Evolutionary conservation across 169 alveolate species (phyloP).

Genomic region (Plasmodium ovale): DNA sequence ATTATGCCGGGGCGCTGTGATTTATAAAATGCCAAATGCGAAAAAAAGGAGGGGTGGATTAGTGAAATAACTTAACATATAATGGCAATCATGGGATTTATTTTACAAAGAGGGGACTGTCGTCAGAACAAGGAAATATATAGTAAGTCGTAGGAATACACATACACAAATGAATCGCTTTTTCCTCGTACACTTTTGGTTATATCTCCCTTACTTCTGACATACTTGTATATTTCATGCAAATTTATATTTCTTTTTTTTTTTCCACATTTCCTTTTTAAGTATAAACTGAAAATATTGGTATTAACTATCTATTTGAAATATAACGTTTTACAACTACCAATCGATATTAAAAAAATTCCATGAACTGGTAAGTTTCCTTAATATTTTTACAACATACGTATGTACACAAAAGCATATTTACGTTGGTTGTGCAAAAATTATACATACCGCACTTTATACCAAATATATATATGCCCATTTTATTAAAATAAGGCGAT

Average conservation of each 20-base stretch:
- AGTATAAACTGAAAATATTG: not conserved
- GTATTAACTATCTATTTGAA: constrained; percentile 15
- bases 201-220: too few species aligned
- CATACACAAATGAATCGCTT: too few species aligned
- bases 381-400: not conserved
- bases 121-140: too few species aligned
- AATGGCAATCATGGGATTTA: too few species aligned
- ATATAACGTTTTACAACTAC: constrained; percentile 13
- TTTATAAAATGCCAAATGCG: not conserved
- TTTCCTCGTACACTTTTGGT: too few species aligned
- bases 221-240: too few species aligned
- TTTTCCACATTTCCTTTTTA: not conserved
- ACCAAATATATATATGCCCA: not conserved
- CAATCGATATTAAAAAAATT: constrained; percentile 3
- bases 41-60: too few species aligned
- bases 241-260: not conserved
- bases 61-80: too few species aligned
- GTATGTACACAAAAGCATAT: not conserved
- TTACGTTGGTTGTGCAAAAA: not conserved
- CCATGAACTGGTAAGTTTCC: not conserved
- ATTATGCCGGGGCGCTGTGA: not conserved
- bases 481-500: not conserved
- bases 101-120: too few species aligned
- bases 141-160: too few species aligned
- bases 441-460: not conserved